Conservation (phyloP, 2,329 filamentous ascomycete genomes). For the Pseudogymnoascus sp. region DNA sequence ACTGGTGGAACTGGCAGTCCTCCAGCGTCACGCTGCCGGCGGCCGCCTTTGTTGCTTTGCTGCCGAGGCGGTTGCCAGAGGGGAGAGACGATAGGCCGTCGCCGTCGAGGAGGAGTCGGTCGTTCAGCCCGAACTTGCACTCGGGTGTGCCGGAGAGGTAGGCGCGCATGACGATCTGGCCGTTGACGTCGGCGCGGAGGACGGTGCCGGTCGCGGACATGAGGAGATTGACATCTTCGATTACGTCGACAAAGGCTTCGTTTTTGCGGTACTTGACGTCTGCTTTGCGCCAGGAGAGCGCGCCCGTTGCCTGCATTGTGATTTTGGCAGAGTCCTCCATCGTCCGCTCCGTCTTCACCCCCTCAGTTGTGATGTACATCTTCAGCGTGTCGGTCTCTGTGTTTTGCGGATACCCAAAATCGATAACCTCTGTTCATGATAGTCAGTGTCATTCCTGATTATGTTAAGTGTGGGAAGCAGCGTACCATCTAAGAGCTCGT, state of each 20-base stretch:
- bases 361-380: constrained; percentile 99
- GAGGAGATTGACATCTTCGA: constrained; percentile 96
- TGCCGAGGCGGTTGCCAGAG: constrained; percentile 68
- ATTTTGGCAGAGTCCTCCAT: constrained; percentile 94
- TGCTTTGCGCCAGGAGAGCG: constrained; percentile 90
- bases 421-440: constrained; percentile 69
- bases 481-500: constrained; percentile 87
- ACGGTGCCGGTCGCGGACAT: constrained; percentile 98
- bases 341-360: constrained; percentile 82
- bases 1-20: constrained; percentile 98
- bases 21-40: constrained; percentile 93
- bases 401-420: constrained; percentile 98
- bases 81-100: constrained; percentile 58
- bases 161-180: constrained; percentile 97
- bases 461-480: constrained; percentile 9
- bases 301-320: constrained; percentile 97
- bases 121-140: constrained; percentile 98
- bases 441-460: neutral
- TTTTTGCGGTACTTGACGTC: constrained; percentile 99
- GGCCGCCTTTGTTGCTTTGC: constrained; percentile 89
- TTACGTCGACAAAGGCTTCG: constrained; percentile 98
- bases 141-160: constrained; percentile 95
- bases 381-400: constrained; percentile 98
- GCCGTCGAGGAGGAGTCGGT: constrained; percentile 82
- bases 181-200: constrained; percentile 89